Evolutionary conservation across 2,329 filamentous ascomycete species (phyloP).

Genomic region (Salinomyces thailandicus): DNA sequence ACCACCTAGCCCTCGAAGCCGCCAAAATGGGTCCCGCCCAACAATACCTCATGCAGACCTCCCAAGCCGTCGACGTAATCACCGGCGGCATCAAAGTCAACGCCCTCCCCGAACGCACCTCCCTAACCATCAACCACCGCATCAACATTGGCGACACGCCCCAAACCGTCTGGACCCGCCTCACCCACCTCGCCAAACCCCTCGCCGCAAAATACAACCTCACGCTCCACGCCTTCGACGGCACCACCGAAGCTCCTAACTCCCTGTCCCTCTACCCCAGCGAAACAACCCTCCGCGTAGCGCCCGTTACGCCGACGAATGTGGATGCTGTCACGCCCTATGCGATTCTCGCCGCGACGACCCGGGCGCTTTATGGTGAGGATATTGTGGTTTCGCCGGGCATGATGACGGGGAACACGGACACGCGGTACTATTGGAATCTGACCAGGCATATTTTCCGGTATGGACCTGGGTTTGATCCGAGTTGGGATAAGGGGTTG

Average conservation of each 20-base stretch:
- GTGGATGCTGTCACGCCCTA: constrained; percentile 23
- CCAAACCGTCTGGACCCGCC: constrained; percentile 35
- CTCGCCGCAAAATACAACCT: constrained; percentile 41
- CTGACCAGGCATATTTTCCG: constrained; percentile 29
- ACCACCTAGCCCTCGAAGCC: constrained; percentile 26
- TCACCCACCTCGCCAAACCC: constrained; percentile 36
- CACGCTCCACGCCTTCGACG: constrained; percentile 39
- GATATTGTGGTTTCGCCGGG: constrained; percentile 28
- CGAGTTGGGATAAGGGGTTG: constrained; percentile 18
- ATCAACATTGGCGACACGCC: constrained; percentile 46
- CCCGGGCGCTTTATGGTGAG: constrained; percentile 34
- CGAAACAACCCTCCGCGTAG: constrained; percentile 21
- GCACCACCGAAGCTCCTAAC: constrained; percentile 25
- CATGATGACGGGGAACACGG: constrained; percentile 29
- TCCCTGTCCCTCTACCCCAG: constrained; percentile 22
- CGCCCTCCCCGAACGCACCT: constrained; percentile 46
- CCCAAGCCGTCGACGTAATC: constrained; percentile 46
- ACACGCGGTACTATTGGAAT: constrained; percentile 27
- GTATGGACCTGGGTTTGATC: constrained; percentile 26
- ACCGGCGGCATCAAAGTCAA: constrained; percentile 48
- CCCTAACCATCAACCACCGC: constrained; percentile 46
- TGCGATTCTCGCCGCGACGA: constrained; percentile 32
- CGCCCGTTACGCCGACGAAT: constrained; percentile 28
- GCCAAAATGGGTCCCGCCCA: constrained; percentile 31
- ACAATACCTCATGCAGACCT: constrained; percentile 48